phyloP scores from a whole-genome alignment of 768 basidiomycete genomes.

The Lactarius quietus region DNA sequence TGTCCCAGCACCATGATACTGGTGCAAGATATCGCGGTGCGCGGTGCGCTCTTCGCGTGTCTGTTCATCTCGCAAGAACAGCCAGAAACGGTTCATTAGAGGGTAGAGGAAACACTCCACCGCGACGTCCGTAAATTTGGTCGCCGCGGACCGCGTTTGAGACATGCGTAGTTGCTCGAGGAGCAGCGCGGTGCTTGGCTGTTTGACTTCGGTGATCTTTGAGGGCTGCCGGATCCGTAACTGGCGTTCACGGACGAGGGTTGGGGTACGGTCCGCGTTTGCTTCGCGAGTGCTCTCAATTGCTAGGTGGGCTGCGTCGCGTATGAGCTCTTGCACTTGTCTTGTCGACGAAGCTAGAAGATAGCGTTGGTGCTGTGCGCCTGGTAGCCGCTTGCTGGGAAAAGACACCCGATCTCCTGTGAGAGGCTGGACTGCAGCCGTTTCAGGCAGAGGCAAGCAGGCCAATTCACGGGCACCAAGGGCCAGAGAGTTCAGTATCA shows the following conservation, averaged over 20 bases:
- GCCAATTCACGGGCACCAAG: slow-evolving; percentile 84
- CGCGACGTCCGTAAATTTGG: slow-evolving; percentile 65
- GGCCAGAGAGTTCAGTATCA: slow-evolving; percentile 82
- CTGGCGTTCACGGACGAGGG: slow-evolving; percentile 68
- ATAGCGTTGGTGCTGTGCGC: slow-evolving; percentile 56
- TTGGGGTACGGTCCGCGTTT: slow-evolving; percentile 53
- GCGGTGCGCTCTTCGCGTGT: slow-evolving; percentile 68
- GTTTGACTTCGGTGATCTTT: slow-evolving; percentile 44
- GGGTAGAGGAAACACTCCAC: slow-evolving; percentile 89
- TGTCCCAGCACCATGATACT: slow-evolving; percentile 71
- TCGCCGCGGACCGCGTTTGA: slow-evolving; percentile 18
- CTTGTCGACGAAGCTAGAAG: slow-evolving; percentile 31
- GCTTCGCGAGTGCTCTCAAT: slow-evolving; percentile 58
- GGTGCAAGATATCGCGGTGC: slow-evolving; percentile 47
- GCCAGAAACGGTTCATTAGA: slow-evolving; percentile 91
- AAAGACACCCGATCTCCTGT: slow-evolving; percentile 46
- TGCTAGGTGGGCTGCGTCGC: slow-evolving; percentile 57
- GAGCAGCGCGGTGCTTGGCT: slow-evolving; percentile 18
- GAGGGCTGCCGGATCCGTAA: slow-evolving; percentile 56
- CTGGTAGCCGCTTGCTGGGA: slow-evolving; percentile 79
- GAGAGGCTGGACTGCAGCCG: slow-evolving; percentile 34
- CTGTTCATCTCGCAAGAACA: slow-evolving; percentile 84
- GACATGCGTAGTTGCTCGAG: slow-evolving; percentile 17
- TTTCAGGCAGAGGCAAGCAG: slow-evolving; percentile 36
- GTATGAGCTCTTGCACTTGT: slow-evolving; percentile 56